phyloP scores from a whole-genome alignment of 208 protist species.

The Trypanosoma brucei region DNA sequence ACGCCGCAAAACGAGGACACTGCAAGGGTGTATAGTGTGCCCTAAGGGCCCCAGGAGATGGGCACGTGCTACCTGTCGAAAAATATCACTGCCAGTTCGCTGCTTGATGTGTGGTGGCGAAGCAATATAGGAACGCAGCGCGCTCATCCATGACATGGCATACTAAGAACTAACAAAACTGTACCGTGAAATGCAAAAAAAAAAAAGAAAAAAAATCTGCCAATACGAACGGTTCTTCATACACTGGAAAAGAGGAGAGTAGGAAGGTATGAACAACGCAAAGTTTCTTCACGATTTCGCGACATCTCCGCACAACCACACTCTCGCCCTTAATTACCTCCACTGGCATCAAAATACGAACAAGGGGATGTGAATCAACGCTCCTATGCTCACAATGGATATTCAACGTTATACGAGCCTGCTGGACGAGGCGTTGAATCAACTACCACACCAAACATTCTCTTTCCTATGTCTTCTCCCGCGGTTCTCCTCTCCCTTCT shows the following conservation, averaged over 20 bases:
- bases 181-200: neutral
- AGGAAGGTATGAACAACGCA: too few relatives aligned
- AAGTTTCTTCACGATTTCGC: too few relatives aligned
- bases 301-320: too few relatives aligned
- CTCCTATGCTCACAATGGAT: too few relatives aligned
- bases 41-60: conserved; percentile 33
- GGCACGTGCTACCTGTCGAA: conserved; percentile 22
- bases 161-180: neutral
- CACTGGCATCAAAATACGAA: too few relatives aligned
- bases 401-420: too few relatives aligned
- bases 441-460: too few relatives aligned
- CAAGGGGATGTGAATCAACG: too few relatives aligned
- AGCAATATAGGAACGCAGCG: conserved; percentile 6
- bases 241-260: too few relatives aligned
- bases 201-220: conserved; percentile 3
- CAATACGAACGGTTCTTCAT: too few relatives aligned
- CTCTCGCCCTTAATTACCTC: too few relatives aligned
- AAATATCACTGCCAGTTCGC: conserved; percentile 4
- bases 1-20: conserved; percentile 42
- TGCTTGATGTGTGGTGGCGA: conserved; percentile 6
- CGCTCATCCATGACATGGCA: conserved; percentile 13
- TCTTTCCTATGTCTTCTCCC: neutral
- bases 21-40: conserved; percentile 15
- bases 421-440: too few relatives aligned
- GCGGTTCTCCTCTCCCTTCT: neutral